phyloP scores from a whole-genome alignment of 129 eudicot species.

The Flaveria sonorensis region DNA sequence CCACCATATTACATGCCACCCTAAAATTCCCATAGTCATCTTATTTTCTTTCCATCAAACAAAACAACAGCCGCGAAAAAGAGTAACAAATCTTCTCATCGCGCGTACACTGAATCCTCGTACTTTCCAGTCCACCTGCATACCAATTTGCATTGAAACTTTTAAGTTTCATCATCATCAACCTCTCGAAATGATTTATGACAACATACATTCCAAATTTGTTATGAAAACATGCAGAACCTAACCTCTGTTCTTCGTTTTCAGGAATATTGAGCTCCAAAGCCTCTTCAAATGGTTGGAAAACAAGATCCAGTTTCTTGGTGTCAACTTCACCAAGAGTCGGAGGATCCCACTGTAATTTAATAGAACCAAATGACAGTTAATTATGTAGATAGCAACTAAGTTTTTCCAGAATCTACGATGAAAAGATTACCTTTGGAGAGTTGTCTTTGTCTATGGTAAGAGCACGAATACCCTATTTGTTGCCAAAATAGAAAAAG shows the following conservation, averaged over 20 bases:
- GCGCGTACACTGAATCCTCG: constrained; percentile 72
- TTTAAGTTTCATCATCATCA: neutral
- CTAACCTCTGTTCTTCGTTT: constrained; percentile 68
- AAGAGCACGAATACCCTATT: constrained; percentile 89
- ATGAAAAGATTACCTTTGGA: constrained; percentile 64
- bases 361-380: neutral
- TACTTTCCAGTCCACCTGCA: constrained; percentile 92
- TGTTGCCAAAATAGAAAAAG: constrained; percentile 8
- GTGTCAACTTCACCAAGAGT: constrained; percentile 62
- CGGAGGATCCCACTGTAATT: constrained; percentile 76
- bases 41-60: constrained; percentile 14
- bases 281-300: constrained; percentile 67
- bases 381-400: neutral
- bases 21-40: constrained; percentile 15
- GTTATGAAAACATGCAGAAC: constrained; percentile 13
- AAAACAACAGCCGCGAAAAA: neutral
- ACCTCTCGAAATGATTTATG: neutral
- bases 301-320: constrained; percentile 57
- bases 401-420: neutral
- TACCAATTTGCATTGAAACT: constrained; percentile 8
- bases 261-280: constrained; percentile 72
- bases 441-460: constrained; percentile 85
- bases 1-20: constrained; percentile 14
- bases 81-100: constrained; percentile 19
- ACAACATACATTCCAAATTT: neutral